Percentiles rank a stretch among this genome's conserved stretches.
Evolutionary conservation across 2,329 filamentous ascomycete genomes (phyloP).

Genomic region (Ophiostoma angusticollis): DNA sequence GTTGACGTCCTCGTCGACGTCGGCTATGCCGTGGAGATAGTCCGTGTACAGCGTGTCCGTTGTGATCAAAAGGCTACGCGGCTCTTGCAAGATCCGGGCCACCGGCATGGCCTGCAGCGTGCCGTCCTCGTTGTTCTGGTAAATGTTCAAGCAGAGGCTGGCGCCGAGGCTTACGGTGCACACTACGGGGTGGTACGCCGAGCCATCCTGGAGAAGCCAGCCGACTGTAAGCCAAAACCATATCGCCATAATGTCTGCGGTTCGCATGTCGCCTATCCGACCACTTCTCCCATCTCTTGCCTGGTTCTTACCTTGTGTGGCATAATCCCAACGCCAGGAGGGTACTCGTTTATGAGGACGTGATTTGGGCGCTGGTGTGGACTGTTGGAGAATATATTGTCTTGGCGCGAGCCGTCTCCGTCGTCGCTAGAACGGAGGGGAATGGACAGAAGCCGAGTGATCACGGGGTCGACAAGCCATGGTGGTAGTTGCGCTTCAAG

Average conservation of each 20-base stretch:
- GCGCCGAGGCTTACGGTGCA: slow-evolving; percentile 80
- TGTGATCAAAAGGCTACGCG: slow-evolving; percentile 66
- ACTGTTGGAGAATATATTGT: slow-evolving; percentile 45
- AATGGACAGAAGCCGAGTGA: slow-evolving; percentile 46
- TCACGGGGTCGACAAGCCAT: slow-evolving; percentile 61
- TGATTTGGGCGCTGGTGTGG: slow-evolving; percentile 75
- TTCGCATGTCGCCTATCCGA: neutral
- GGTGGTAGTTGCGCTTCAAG: slow-evolving; percentile 59
- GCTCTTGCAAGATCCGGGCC: slow-evolving; percentile 65
- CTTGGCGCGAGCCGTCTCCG: slow-evolving; percentile 14
- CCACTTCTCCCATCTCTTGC: neutral
- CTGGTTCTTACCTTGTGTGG: slow-evolving; percentile 53
- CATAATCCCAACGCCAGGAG: slow-evolving; percentile 85
- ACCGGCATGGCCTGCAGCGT: slow-evolving; percentile 37
- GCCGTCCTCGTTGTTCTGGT: slow-evolving; percentile 49
- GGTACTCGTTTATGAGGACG: slow-evolving; percentile 87
- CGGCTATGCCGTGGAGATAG: slow-evolving; percentile 62
- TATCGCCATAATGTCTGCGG: too few species aligned
- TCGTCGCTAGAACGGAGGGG: slow-evolving; percentile 19
- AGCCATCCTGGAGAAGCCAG: slow-evolving; percentile 46
- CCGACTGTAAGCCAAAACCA: neutral
- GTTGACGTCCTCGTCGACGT: slow-evolving; percentile 51
- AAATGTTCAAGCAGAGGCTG: slow-evolving; percentile 65
- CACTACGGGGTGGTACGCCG: slow-evolving; percentile 75
- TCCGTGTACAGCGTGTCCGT: slow-evolving; percentile 54